These are phyloP conservation scores for Canariomyces notabilis DNA, from an alignment of 2,329 filamentous ascomycete genomes.

Conservation along the genomic window DNA sequence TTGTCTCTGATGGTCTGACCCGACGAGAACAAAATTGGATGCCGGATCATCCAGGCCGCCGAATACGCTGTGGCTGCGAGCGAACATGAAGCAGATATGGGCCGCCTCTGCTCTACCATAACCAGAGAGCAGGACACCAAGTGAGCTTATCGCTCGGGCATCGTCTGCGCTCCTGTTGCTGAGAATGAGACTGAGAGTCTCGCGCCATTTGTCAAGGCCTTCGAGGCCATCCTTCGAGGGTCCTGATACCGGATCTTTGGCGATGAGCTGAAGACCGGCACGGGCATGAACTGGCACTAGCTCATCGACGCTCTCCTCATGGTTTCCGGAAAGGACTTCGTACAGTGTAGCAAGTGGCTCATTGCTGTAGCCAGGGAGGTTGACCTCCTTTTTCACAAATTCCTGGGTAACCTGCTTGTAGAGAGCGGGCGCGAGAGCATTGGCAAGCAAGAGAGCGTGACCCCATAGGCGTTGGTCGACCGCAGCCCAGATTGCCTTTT, in stretches of 20 bases:
- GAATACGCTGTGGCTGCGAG: conserved; percentile 64
- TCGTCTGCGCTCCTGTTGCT: conserved; percentile 85
- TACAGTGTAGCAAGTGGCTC: conserved; percentile 89
- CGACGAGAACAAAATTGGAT: conserved; percentile 75
- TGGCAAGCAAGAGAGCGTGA: conserved; percentile 86
- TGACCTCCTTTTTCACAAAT: conserved; percentile 92
- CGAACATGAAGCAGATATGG: conserved; percentile 90
- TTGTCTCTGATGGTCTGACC: conserved; percentile 71
- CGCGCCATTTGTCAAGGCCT: conserved; percentile 88
- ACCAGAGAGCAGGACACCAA: conserved; percentile 75
- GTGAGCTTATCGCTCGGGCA: conserved; percentile 66
- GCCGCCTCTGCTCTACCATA: conserved; percentile 90
- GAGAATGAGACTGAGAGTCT: conserved; percentile 78
- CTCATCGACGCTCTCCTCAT: conserved; percentile 91
- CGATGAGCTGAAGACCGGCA: conserved; percentile 86
- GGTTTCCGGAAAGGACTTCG: conserved; percentile 88
- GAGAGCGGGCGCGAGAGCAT: conserved; percentile 69
- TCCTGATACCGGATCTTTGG: conserved; percentile 58
- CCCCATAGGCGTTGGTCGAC: conserved; percentile 94
- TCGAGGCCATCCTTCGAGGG: conserved; percentile 68
- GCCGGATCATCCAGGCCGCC: conserved; percentile 78
- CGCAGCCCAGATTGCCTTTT: conserved; percentile 88
- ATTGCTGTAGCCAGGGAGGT: conserved; percentile 70
- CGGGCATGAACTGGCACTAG: conserved; percentile 89
- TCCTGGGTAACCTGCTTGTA: conserved; percentile 95